These are phyloP conservation scores for Lophiotrema nucula DNA, from an alignment of 495 filamentous ascomycete species.

Conservation along the genomic window DNA sequence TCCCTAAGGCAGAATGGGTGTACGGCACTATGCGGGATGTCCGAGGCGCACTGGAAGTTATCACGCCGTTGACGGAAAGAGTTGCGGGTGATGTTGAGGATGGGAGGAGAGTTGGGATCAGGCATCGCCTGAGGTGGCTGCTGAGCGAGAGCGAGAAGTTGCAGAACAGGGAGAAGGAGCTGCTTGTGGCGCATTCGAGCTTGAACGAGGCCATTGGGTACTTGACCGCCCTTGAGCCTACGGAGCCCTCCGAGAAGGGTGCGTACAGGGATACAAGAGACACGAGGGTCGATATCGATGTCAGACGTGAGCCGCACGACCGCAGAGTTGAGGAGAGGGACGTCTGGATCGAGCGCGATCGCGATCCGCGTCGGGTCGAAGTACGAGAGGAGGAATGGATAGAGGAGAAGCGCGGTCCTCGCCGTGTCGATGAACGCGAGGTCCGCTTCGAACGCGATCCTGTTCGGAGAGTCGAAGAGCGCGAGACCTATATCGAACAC, in stretches of 20 bases:
- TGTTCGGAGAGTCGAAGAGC: slow-evolving; percentile 8
- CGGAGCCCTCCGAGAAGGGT: neutral
- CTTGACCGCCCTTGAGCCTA: slow-evolving; percentile 23
- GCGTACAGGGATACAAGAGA: neutral
- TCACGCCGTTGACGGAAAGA: slow-evolving; percentile 25
- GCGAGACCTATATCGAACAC: slow-evolving; percentile 9
- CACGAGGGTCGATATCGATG: slow-evolving; percentile 21
- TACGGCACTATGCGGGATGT: slow-evolving; percentile 26
- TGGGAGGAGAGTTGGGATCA: slow-evolving; percentile 17
- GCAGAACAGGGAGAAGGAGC: slow-evolving; percentile 27
- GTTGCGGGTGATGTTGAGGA: slow-evolving; percentile 21
- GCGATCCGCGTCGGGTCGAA: neutral
- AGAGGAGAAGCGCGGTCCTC: slow-evolving; percentile 5
- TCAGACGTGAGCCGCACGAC: slow-evolving; percentile 12
- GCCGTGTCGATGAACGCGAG: slow-evolving; percentile 1
- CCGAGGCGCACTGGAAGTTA: slow-evolving; percentile 28
- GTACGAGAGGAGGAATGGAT: slow-evolving; percentile 17
- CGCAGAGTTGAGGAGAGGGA: slow-evolving; percentile 21
- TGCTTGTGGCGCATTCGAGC: slow-evolving; percentile 21
- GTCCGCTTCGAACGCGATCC: neutral
- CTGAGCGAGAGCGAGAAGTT: slow-evolving; percentile 32
- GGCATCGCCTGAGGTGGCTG: slow-evolving; percentile 24
- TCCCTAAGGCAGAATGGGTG: slow-evolving; percentile 25
- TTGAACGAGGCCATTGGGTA: slow-evolving; percentile 26
- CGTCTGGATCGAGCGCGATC: slow-evolving; percentile 10